A percentile compares a stretch with the other conserved stretches of the same genome.
Evolutionary conservation across 257 asterid species (phyloP).

Genomic region (Osmanthus fragrans): DNA sequence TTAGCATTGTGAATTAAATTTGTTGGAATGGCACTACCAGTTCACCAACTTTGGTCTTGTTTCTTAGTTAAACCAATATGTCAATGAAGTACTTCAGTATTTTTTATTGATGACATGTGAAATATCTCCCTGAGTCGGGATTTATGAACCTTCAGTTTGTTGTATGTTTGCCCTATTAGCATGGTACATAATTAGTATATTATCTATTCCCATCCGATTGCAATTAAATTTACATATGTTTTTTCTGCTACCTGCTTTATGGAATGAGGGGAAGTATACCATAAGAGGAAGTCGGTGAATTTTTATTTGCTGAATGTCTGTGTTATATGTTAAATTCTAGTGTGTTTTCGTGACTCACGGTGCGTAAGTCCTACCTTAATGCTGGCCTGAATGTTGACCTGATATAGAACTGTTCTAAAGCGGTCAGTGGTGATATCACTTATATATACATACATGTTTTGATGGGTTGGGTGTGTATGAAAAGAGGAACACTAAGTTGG

Average conservation of each 20-base stretch:
- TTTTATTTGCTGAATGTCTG: background rate
- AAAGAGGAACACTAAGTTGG: background rate
- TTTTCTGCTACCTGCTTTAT: background rate
- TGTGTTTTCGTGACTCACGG: background rate
- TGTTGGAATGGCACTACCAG: background rate
- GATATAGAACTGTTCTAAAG: background rate
- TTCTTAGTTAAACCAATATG: background rate
- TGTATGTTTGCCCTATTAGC: background rate
- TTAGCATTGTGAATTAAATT: background rate
- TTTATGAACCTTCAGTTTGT: background rate
- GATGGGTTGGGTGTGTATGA: background rate
- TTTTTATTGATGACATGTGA: background rate
- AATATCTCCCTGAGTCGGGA: background rate
- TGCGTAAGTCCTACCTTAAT: background rate
- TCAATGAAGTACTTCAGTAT: background rate
- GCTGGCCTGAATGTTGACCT: background rate
- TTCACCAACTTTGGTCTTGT: background rate
- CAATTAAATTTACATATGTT: background rate
- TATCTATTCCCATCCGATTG: background rate
- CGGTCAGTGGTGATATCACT: background rate
- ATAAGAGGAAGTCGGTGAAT: background rate
- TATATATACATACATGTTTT: no score
- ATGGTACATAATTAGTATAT: background rate
- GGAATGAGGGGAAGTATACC: background rate
- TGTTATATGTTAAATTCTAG: background rate